Conservation (phyloP, 805 yeast species). For the Schwanniomyces sp. region DNA sequence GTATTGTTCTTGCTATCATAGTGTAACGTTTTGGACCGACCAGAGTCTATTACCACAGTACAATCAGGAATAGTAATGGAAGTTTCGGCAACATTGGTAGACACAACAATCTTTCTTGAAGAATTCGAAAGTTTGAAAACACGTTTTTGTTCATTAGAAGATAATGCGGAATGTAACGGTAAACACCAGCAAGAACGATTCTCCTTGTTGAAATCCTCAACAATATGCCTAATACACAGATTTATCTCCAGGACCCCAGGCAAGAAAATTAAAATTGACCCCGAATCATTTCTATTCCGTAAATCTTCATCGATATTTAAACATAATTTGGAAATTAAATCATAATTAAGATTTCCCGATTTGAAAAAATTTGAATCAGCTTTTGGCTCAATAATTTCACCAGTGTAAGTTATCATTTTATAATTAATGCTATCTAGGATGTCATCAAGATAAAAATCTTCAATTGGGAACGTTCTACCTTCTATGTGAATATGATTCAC, state of each 20-base stretch:
- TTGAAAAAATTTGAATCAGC: slow-evolving; percentile 67
- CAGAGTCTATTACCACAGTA: slow-evolving; percentile 87
- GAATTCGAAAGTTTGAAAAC: slow-evolving; percentile 62
- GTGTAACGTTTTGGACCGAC: slow-evolving; percentile 75
- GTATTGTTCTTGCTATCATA: slow-evolving; percentile 70
- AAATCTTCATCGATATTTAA: slow-evolving; percentile 52
- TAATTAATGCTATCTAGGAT: slow-evolving; percentile 60
- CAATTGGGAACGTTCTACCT: slow-evolving; percentile 92
- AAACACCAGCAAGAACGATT: slow-evolving; percentile 36
- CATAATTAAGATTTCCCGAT: slow-evolving; percentile 71
- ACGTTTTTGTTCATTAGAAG: slow-evolving; percentile 76
- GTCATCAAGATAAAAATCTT: slow-evolving; percentile 71
- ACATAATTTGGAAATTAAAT: slow-evolving; percentile 61
- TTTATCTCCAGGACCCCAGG: slow-evolving; percentile 92
- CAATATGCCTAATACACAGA: slow-evolving; percentile 51
- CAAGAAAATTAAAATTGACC: slow-evolving; percentile 80
- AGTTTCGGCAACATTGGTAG: slow-evolving; percentile 96
- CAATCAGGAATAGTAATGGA: slow-evolving; percentile 96
- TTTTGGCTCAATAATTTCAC: slow-evolving; percentile 50
- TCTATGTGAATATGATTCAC: slow-evolving; percentile 75
- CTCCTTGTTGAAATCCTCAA: slow-evolving; percentile 9
- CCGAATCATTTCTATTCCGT: slow-evolving; percentile 41
- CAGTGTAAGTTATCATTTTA: slow-evolving; percentile 42
- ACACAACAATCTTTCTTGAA: slow-evolving; percentile 73
- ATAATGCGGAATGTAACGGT: slow-evolving; percentile 87